Evolutionary conservation across 257 asterid genomes (phyloP).

Genomic region (Solanum verrucosum): DNA sequence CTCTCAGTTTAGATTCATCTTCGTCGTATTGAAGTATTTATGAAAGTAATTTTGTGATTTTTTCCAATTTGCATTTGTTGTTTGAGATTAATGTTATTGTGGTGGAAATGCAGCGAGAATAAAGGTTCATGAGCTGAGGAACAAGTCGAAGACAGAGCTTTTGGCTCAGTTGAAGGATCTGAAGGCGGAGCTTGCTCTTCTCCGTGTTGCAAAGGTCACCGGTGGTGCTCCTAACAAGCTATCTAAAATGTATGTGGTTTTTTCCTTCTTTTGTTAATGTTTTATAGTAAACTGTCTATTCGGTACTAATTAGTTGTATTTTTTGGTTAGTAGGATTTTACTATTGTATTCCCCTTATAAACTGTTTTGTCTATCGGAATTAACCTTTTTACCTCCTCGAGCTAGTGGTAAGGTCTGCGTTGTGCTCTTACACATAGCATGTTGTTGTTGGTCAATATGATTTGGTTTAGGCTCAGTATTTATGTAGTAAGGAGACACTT

Average conservation of each 20-base stretch:
- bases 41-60: not conserved
- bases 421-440: not conserved
- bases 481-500: no score
- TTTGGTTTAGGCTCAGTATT: not conserved
- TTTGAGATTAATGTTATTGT: not conserved
- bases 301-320: not conserved
- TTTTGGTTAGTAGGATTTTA: not conserved
- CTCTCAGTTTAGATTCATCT: not conserved
- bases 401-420: not conserved
- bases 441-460: not conserved
- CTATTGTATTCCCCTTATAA: not conserved
- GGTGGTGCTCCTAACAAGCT: slow-evolving; percentile 37
- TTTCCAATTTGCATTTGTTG: not conserved
- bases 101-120: slow-evolving; percentile 16
- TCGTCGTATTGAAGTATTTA: not conserved
- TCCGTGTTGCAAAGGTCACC: slow-evolving; percentile 33
- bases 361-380: not conserved
- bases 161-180: slow-evolving; percentile 26
- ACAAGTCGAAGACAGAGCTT: slow-evolving; percentile 17
- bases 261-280: not conserved
- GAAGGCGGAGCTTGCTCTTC: slow-evolving; percentile 30
- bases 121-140: slow-evolving; percentile 29
- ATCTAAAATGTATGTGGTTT: slow-evolving; percentile 17
- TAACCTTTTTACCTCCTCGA: not conserved
- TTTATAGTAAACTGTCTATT: not conserved